Evolutionary conservation across 2,329 filamentous ascomycete species (phyloP).

Genomic region (Aaosphaeria pasadenensis): DNA sequence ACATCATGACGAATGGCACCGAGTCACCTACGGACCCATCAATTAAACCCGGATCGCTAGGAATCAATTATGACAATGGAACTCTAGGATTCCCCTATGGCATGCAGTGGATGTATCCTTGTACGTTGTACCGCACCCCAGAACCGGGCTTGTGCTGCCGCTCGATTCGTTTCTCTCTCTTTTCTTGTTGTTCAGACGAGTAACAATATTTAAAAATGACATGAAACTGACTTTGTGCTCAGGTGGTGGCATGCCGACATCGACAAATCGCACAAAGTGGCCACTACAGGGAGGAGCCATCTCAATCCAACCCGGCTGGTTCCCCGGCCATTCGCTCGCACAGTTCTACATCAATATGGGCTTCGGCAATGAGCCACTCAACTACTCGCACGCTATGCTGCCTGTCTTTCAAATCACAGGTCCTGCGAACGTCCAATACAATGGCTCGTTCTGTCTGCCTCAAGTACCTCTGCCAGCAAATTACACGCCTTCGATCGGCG

Average conservation of each 20-base stretch:
- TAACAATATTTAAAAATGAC: neutral
- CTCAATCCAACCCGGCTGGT: constrained; percentile 92
- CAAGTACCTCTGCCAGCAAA: constrained; percentile 81
- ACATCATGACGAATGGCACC: constrained; percentile 72
- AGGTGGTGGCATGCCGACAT: constrained; percentile 81
- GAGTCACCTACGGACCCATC: constrained; percentile 36
- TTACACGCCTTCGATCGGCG: constrained; percentile 69
- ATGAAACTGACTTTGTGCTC: neutral
- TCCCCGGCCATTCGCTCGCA: constrained; percentile 79
- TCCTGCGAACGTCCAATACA: constrained; percentile 78
- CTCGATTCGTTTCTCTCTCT: too few species aligned
- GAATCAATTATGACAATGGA: constrained; percentile 45
- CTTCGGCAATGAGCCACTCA: constrained; percentile 73
- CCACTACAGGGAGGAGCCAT: constrained; percentile 83
- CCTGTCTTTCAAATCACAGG: constrained; percentile 79
- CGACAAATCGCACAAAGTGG: constrained; percentile 87
- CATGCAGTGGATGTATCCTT: constrained; percentile 95
- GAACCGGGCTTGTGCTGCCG: neutral
- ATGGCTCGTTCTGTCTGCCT: constrained; percentile 83
- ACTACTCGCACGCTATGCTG: constrained; percentile 85
- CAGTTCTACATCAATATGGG: constrained; percentile 91
- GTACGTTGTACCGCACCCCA: constrained; percentile 52
- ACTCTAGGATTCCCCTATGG: constrained; percentile 68
- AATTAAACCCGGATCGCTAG: constrained; percentile 42
- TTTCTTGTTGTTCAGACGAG: neutral